Base-by-base conservation (phyloP, 331 rosid genomes). In the Erythrophleum ivorense region DNA sequence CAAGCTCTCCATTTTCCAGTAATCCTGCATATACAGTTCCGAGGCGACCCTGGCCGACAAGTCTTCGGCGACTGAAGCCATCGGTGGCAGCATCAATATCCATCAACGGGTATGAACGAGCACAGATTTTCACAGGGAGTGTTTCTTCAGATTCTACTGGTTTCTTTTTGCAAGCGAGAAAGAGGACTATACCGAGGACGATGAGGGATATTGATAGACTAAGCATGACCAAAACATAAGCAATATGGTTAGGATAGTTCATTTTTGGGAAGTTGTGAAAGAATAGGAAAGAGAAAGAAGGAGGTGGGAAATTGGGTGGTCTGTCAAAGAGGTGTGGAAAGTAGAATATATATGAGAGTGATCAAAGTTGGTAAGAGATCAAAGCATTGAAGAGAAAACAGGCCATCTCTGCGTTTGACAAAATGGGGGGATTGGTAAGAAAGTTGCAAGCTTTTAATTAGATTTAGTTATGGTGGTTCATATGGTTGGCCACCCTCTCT, bases 21-120 rank as follows among this genome's bases (percentile, higher is more conserved):
- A 75, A 16, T 3, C 89, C 98, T 0, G 97, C 98, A 21, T 91
- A 95, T 4, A 95, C 94, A 0, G 87, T 95, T 65, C 98, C 98
- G 0, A 95, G 45, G 9, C 92, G 96, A 18, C 97, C 98, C 16
- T 86, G 76, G 12, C 98, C 97, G 1, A 95, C 67, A 29, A 91
- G 87, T 83, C 98, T 88, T 9, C 87, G 83, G 6, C 77, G 84
- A 67, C 55, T 93, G 91, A 95, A 95, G 52, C 97, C 97, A 31
- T 95, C 92, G 0, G 98, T 93, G 45, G 96, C 98, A 2, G 87
- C 62, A 50, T 95, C 88, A 6, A 95, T 81, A 67, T 85, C 87
- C 64, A 77, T 85, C 48, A 95, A 81, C 0, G 86, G 67, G 82
- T 85, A 89, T 33, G 87, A 68, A 14, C 85, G 85, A 62, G 96